Evolutionary conservation across 2,329 filamentous ascomycete genomes (phyloP), one percentile per base, ranked within the genome.

Genomic region (Phyllachora maydis): DNA sequence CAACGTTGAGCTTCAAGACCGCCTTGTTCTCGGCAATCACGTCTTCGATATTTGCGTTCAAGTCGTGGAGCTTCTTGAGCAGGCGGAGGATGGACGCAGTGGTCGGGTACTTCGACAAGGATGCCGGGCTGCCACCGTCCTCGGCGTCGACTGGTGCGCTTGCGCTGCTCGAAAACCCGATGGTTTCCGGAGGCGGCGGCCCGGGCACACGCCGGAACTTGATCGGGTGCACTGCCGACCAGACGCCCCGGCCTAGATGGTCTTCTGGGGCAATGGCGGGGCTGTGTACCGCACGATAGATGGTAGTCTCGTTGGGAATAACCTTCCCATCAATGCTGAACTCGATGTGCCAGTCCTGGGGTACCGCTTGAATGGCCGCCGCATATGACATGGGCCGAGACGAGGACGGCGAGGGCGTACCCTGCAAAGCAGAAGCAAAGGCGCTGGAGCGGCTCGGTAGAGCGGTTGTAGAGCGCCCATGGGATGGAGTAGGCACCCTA

Each of bases 321-420:
- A 76, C 63, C 43, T 82, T 81, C 25, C 65, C 75, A 32, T 90
- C 75, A 23, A 95, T 64, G 34, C 68, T 83, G 48, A 98, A 98
- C 40, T 95, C 79, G 30, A 98, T 82, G 39, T 98, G 85, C 88
- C 88, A 98, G 40, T 95, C 83, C 40, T 90, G 76, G 2, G 83
- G 79, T 0, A 67, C 56, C 9, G 77, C 58, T 35, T 83, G 77
- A 24, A 90, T 65, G 4, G 81, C 81, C 24, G 78, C 76, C 13
- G 82, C 74, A 44, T 93, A 92, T 0, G 82, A 81, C 47, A 79
- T 67, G 3, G 73, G 62, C 7, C 73, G 62, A 7, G 70, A 61
- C 0, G 65, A 42, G 2, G 58, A 49, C 12, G 59, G 50, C 2
- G 56, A 55, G 5, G 59, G 50, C 4, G 56, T 50, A 30, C 43